A percentile compares a stretch with the other conserved stretches of the same genome.
Conservation (phyloP, 208 protist species). For the Crithidia sp. region DNA sequence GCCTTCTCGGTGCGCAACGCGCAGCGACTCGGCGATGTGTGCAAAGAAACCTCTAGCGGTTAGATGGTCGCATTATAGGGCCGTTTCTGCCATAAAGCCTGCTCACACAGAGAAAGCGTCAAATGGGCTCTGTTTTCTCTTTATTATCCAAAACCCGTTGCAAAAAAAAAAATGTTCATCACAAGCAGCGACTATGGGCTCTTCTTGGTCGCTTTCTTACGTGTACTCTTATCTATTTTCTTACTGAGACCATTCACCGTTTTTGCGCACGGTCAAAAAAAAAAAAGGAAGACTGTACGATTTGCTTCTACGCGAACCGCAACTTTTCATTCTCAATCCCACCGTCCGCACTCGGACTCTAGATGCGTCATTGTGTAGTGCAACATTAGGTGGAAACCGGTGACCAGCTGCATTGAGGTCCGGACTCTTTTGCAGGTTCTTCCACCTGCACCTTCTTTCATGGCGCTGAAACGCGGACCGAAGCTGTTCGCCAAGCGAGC, state of each 20-base stretch:
- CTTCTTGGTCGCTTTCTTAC: neutral
- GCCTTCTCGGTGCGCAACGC: constrained; percentile 75
- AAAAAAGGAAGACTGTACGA: too few species aligned
- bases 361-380: too few species aligned
- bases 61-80: neutral
- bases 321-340: too few species aligned
- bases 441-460: too few species aligned
- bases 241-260: neutral
- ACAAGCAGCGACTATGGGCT: neutral
- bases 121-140: neutral
- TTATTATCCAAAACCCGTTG: neutral
- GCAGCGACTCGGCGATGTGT: constrained; percentile 25
- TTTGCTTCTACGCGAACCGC: too few species aligned
- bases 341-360: too few species aligned
- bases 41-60: constrained; percentile 6
- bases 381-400: too few species aligned
- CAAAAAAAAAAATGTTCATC: neutral
- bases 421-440: too few species aligned
- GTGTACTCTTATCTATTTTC: constrained; percentile 7
- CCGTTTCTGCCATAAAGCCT: neutral
- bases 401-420: too few species aligned
- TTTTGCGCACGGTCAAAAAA: too few species aligned
- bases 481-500: too few species aligned
- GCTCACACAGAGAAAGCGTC: neutral
- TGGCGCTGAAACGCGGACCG: too few species aligned